A percentile compares a stretch with the other conserved stretches of the same genome.
Conservation (phyloP, 1,139 yeast genomes). For the Suhomyces taliae region DNA sequence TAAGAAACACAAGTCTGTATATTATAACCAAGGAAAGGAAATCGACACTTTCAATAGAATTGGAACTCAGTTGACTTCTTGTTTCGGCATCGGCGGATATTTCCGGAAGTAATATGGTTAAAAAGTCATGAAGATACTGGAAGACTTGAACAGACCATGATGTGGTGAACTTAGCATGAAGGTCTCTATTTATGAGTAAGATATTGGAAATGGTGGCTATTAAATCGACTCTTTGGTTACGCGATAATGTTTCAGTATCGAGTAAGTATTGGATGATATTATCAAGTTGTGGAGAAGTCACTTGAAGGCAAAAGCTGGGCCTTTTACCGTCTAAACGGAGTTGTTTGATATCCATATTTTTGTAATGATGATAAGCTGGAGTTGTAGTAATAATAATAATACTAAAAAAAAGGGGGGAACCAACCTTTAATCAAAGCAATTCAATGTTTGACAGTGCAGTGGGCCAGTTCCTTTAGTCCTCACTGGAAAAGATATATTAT, state of each 20-base stretch:
- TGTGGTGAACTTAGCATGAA: slow-evolving; percentile 22
- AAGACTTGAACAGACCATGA: slow-evolving; percentile 19
- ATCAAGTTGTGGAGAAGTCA: slow-evolving; percentile 18
- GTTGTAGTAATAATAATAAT: too few species aligned
- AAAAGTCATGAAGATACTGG: slow-evolving; percentile 16
- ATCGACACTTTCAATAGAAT: slow-evolving; percentile 3
- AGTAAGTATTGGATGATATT: slow-evolving; percentile 17
- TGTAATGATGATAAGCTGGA: too few species aligned
- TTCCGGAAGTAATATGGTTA: slow-evolving; percentile 6
- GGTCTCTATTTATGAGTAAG: slow-evolving; percentile 25
- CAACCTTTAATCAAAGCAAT: too few species aligned
- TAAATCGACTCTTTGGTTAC: slow-evolving; percentile 18
- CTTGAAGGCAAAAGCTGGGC: slow-evolving; percentile 22
- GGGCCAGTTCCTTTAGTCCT: too few species aligned
- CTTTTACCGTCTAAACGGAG: slow-evolving; percentile 15
- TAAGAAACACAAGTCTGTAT: slow-evolving; percentile 28
- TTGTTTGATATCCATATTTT: slow-evolving; percentile 1
- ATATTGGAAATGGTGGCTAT: slow-evolving; percentile 28
- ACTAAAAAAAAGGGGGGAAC: too few species aligned
- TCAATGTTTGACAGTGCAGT: too few species aligned
- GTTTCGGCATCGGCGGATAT: not conserved
- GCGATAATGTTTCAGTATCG: slow-evolving; percentile 1
- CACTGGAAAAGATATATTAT: too few species aligned
- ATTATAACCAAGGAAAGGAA: slow-evolving; percentile 22
- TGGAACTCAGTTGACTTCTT: not conserved